Percentiles rank a stretch among this genome's conserved stretches.
These are phyloP conservation scores for Amanita muscaria DNA, from an alignment of 768 basidiomycete species.

Conservation along the genomic window DNA sequence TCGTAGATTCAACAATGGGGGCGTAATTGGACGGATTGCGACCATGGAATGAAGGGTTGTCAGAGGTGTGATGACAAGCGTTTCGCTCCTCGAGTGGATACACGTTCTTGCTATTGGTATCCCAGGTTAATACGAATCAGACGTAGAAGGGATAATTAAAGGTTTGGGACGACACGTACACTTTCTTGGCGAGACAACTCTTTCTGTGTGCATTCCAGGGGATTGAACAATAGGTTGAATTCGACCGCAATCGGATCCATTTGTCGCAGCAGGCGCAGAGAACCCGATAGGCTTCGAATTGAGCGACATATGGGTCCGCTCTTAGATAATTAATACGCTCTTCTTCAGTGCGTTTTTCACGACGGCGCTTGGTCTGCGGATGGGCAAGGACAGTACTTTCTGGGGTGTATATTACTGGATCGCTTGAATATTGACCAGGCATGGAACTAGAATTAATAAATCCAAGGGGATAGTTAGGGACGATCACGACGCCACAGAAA, in stretches of 20 bases:
- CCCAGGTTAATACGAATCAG: constrained; percentile 5
- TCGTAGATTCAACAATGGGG: constrained; percentile 54
- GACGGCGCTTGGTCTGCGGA: constrained; percentile 52
- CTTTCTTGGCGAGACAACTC: constrained; percentile 72
- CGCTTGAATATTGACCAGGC: constrained; percentile 13
- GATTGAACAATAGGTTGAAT: constrained; percentile 80
- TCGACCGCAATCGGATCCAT: constrained; percentile 80
- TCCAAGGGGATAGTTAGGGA: neutral
- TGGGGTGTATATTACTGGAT: constrained; percentile 35
- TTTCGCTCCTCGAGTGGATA: constrained; percentile 56
- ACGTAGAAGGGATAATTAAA: neutral
- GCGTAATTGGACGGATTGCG: constrained; percentile 49
- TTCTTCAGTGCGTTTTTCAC: constrained; percentile 70
- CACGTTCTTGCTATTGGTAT: constrained; percentile 8
- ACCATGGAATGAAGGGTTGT: constrained; percentile 38
- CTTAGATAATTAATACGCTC: constrained; percentile 66
- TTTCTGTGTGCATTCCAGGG: constrained; percentile 84
- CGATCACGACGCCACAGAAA: no score
- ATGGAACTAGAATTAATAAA: neutral
- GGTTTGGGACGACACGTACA: constrained; percentile 32
- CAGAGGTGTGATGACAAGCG: constrained; percentile 17
- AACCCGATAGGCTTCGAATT: constrained; percentile 74
- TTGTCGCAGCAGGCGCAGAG: constrained; percentile 76
- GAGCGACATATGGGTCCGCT: constrained; percentile 68
- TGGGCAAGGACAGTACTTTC: constrained; percentile 34